phyloP scores from a whole-genome alignment of 2,329 filamentous ascomycete species.

The Hymenoscyphus linearis region DNA sequence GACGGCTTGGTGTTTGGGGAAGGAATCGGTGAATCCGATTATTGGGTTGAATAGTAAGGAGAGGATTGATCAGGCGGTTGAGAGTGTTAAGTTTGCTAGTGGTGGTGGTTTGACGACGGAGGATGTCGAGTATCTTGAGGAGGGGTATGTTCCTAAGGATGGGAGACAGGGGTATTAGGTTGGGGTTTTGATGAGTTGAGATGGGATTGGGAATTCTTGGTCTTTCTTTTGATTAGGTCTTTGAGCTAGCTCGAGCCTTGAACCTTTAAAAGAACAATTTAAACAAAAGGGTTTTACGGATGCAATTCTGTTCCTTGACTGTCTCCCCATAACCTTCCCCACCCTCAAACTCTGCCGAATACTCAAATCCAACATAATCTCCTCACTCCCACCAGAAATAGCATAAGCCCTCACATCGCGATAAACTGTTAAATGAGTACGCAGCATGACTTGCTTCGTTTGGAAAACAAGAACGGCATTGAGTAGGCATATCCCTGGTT shows the following conservation, averaged over 20 bases:
- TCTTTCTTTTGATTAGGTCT: too few species aligned
- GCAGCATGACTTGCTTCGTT: too few species aligned
- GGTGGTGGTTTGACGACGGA: conserved; percentile 42
- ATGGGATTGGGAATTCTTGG: too few species aligned
- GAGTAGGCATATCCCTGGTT: too few species aligned
- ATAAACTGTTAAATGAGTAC: too few species aligned
- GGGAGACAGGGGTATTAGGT: conserved; percentile 8
- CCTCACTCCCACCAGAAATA: conserved; percentile 90
- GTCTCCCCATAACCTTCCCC: conserved; percentile 74
- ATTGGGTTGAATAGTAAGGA: conserved; percentile 45
- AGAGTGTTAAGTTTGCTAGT: conserved; percentile 32
- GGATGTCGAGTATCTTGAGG: conserved; percentile 48
- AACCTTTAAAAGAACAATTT: too few species aligned
- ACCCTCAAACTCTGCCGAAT: conserved; percentile 88
- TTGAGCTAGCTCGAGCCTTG: too few species aligned
- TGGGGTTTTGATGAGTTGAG: neutral
- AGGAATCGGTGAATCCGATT: conserved; percentile 45
- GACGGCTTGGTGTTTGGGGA: conserved; percentile 47
- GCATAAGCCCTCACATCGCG: conserved; percentile 94
- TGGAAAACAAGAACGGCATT: too few species aligned
- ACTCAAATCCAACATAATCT: conserved; percentile 97
- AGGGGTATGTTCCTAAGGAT: conserved; percentile 44
- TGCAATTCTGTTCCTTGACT: too few species aligned
- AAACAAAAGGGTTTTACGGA: too few species aligned
- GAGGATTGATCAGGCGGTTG: conserved; percentile 49